These are phyloP conservation scores for Scopulariopsis brevicaulis DNA, from an alignment of 2,329 filamentous ascomycete genomes.

Conservation along the genomic window DNA sequence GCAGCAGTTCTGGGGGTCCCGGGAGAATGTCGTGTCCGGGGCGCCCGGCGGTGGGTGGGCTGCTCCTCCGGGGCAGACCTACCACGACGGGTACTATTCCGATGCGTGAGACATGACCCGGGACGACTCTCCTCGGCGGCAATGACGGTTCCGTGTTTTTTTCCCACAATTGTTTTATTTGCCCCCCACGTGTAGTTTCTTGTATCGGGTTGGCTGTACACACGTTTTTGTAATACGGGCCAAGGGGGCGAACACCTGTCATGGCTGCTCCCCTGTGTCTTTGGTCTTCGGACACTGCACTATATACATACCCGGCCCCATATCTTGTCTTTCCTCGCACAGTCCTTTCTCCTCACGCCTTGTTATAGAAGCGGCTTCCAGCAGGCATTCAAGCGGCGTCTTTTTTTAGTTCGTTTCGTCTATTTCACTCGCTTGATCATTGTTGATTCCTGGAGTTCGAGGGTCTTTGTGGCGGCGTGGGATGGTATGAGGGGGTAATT, in stretches of 20 bases:
- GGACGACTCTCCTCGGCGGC: neutral
- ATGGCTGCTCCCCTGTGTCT: neutral
- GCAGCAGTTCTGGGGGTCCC: conserved; percentile 38
- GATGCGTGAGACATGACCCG: conserved; percentile 27
- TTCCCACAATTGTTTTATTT: neutral
- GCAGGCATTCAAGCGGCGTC: conserved; percentile 3
- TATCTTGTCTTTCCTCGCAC: neutral
- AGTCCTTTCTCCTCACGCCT: conserved; percentile 3
- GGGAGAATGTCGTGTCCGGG: conserved; percentile 35
- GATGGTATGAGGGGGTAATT: too few species aligned
- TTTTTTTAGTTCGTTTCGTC: neutral
- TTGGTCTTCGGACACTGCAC: neutral
- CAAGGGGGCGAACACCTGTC: neutral
- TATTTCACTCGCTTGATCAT: neutral
- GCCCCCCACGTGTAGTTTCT: neutral
- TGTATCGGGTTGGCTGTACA: neutral
- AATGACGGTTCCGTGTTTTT: neutral
- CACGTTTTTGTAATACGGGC: neutral
- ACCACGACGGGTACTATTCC: conserved; percentile 44
- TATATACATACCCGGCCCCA: neutral
- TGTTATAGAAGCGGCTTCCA: conserved; percentile 3
- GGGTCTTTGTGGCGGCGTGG: neutral
- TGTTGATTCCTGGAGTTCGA: neutral
- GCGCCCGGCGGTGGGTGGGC: conserved; percentile 29
- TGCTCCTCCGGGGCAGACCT: conserved; percentile 25